Base-by-base conservation (phyloP, 805 yeast genomes). In the Peterozyma xylosa region DNA sequence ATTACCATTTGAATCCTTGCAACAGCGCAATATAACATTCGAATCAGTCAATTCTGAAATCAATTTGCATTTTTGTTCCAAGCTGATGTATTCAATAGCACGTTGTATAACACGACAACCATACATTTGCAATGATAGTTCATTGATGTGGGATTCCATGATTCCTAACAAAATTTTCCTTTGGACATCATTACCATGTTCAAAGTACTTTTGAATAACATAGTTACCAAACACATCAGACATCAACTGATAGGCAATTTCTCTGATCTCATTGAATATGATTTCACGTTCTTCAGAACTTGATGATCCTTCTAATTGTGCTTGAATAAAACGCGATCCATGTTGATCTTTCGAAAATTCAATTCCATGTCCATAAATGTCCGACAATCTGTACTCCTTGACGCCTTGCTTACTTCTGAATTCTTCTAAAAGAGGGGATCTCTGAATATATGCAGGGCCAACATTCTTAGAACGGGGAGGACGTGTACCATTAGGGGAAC, bases 141-240 rank as follows among this genome's bases (percentile, higher is more conserved):
- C 74, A 49, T 84, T 74, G 56, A 93, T 78, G 41, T 82, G 82
- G 7, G 90, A 88, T 45, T 71, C 70, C 89, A 89, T 83, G 43
- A 73, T 70, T 35, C 75, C 81, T 42, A 87, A 76, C 49, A 93
- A 68, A 11, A 82, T 71, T 30, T 76, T 71, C 55, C 75, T 79
- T 59, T 91, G 97, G 18, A 78, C 73, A 21, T 63, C 71, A 3
- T 81, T 69, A 30, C 97, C 96, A 55, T 68, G 73, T 64, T 93
- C 98, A 62, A 93, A 87, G 56, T 80, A 86, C 62, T 91, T 90
- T 63, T 93, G 99, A 45, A 93, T 86, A 27, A 93, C 97, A 59
- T 93, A 93, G 62, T 93, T 93, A 46, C 99, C 99, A 64, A 93
- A 93, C 9, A 93, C 99, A 67, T 93, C 99, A 14, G 95, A 88